A percentile compares a stretch with the other conserved stretches of the same genome.
Evolutionary conservation across 148 eudicot genomes (phyloP).

Genomic region (Rhododendron williamsianum): DNA sequence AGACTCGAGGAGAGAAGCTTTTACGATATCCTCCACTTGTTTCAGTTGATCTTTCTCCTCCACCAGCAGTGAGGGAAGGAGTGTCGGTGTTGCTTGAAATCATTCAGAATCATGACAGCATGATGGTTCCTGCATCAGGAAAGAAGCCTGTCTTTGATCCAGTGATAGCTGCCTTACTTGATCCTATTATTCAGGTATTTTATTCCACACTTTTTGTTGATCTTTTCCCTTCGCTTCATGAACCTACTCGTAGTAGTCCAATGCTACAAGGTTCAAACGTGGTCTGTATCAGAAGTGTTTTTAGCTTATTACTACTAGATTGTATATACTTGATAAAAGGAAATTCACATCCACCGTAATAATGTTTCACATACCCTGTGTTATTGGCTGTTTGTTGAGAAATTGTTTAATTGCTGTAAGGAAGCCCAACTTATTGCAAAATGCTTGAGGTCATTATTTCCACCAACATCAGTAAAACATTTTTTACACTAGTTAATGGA

Average conservation of each 20-base stretch:
- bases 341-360: background rate
- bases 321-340: background rate
- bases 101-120: constrained; percentile 76
- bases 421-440: background rate
- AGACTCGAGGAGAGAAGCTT: constrained; percentile 92
- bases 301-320: background rate
- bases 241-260: background rate
- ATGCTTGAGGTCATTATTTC: background rate
- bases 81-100: constrained; percentile 84
- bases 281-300: background rate
- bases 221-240: background rate
- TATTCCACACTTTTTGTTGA: background rate
- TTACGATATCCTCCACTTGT: constrained; percentile 89
- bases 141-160: constrained; percentile 71
- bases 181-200: constrained; percentile 89
- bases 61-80: constrained; percentile 87
- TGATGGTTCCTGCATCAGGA: constrained; percentile 87
- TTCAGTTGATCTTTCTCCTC: constrained; percentile 91
- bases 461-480: background rate
- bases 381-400: background rate
- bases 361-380: background rate
- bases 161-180: constrained; percentile 84
- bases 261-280: background rate
- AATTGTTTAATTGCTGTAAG: background rate
- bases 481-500: background rate